Evolutionary conservation across 371 early-diverging fungal genomes (phyloP).

Genomic region (Mortierella sp.): DNA sequence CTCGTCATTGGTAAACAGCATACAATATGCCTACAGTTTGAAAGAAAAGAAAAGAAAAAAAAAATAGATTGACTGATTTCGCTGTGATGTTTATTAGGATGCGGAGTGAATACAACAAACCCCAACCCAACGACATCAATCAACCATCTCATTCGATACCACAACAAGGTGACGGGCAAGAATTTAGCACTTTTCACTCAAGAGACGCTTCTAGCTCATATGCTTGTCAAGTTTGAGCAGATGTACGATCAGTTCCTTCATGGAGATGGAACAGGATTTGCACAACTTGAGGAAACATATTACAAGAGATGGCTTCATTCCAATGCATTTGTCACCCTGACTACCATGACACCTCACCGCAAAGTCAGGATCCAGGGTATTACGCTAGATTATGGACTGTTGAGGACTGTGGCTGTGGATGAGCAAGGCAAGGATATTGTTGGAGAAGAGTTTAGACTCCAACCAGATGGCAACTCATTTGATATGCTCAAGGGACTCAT

Average conservation of each 20-base stretch:
- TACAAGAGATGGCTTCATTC: slow-evolving; percentile 91
- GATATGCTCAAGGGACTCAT: slow-evolving; percentile 96
- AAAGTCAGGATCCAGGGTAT: slow-evolving; percentile 84
- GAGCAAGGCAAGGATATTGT: slow-evolving; percentile 52
- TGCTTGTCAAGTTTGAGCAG: slow-evolving; percentile 80
- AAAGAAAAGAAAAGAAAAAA: neutral
- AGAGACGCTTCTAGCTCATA: slow-evolving; percentile 84
- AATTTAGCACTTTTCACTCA: slow-evolving; percentile 64
- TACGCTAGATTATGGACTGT: slow-evolving; percentile 79
- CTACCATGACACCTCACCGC: slow-evolving; percentile 66
- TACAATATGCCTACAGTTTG: neutral
- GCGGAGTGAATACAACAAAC: slow-evolving; percentile 90
- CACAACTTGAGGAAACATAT: slow-evolving; percentile 79
- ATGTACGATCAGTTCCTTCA: slow-evolving; percentile 78
- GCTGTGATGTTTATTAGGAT: slow-evolving; percentile 61
- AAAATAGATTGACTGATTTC: neutral
- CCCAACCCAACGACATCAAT: slow-evolving; percentile 86
- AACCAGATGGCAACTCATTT: slow-evolving; percentile 97
- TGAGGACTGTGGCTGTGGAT: slow-evolving; percentile 75
- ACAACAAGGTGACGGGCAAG: slow-evolving; percentile 63
- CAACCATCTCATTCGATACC: slow-evolving; percentile 78
- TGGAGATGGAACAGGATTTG: slow-evolving; percentile 70
- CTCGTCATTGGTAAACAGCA: slow-evolving; percentile 80
- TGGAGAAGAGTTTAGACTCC: slow-evolving; percentile 71
- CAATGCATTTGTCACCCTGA: slow-evolving; percentile 76